Evolutionary conservation across 2,329 filamentous ascomycete species (phyloP), one percentile per base, ranked within the genome.

Genomic region (Calonectria hawksworthii): DNA sequence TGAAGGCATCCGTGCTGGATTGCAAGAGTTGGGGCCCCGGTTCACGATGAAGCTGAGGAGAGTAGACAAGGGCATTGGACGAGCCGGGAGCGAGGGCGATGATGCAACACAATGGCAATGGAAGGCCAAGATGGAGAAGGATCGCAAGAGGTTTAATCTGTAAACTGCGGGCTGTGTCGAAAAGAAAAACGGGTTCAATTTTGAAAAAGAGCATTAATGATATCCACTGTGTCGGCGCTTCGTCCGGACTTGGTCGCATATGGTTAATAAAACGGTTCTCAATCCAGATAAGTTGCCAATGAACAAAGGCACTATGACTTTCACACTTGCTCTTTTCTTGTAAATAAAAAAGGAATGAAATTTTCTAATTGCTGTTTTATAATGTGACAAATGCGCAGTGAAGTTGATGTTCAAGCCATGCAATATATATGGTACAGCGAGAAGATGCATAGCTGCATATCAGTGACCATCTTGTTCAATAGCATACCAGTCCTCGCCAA

Each of bases 111-210:
- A 98, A 83, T 99, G 97, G 96, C 92, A 98, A 84, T 99, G 97
- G 97, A 98, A 98, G 87, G 94, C 94, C 14, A 93, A 93, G 83
- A 98, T 97, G 93, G 97, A 99, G 88, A 98, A 98, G 89, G 90
- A 94, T 83, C 90, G 97, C 82, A 99, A 96, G 79, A 93, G 95
- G 84, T 99, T 99, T 88, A 97, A 98, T 86, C 88, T 99, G 83
- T 99, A 90, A 76, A 68, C 28, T 26, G 3, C 7, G 26, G n/a
- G n/a, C 21, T 61, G 28, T 13, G 30, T 16, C n/a, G 28, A 36
- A 67, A 32, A 21, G 23, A 14, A 38, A 36, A 44, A 26, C 28
- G 38, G 32, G 23, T 11, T 70, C n/a, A 32, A 47, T 66, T 67
- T 67, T 32, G 50, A 70, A 63, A 34, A 56, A 56, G 9, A 47